Evolutionary conservation across 1,139 yeast genomes (phyloP).

Genomic region (Hemisphaericaspora subhashii): DNA sequence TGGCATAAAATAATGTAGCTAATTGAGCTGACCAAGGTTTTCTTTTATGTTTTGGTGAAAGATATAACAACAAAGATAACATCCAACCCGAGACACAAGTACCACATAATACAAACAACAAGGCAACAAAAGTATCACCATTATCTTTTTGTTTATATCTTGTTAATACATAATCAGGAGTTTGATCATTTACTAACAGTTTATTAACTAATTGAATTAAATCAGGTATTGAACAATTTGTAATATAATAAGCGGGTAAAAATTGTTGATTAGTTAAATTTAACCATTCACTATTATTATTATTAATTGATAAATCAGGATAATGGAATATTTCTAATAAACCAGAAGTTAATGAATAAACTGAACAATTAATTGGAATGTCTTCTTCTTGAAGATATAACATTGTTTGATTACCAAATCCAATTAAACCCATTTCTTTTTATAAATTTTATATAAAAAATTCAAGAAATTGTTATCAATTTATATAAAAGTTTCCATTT

Average conservation of each 20-base stretch:
- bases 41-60: conserved; percentile 46
- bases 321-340: conserved; percentile 15
- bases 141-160: conserved; percentile 31
- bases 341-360: conserved; percentile 39
- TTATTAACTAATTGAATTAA: conserved; percentile 11
- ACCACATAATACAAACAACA: conserved; percentile 42
- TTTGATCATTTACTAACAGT: conserved; percentile 2
- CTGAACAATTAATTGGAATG: conserved; percentile 35
- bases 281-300: conserved; percentile 18
- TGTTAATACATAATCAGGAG: conserved; percentile 1
- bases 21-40: conserved; percentile 49
- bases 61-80: conserved; percentile 45
- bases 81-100: conserved; percentile 54
- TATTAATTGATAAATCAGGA: conserved; percentile 20
- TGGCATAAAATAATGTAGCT: conserved; percentile 47
- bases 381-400: conserved; percentile 18
- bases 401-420: conserved; percentile 15
- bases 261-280: conserved; percentile 14
- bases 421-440: too few relatives aligned
- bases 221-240: conserved; percentile 35
- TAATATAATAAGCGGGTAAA: conserved; percentile 43
- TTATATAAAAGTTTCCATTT: too few relatives aligned
- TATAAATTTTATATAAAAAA: too few relatives aligned
- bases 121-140: conserved; percentile 48
- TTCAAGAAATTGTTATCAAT: too few relatives aligned